Evolutionary conservation across 2,329 filamentous ascomycete genomes (phyloP), one percentile per base, ranked within the genome.

Genomic region (Ophiostoma montium): DNA sequence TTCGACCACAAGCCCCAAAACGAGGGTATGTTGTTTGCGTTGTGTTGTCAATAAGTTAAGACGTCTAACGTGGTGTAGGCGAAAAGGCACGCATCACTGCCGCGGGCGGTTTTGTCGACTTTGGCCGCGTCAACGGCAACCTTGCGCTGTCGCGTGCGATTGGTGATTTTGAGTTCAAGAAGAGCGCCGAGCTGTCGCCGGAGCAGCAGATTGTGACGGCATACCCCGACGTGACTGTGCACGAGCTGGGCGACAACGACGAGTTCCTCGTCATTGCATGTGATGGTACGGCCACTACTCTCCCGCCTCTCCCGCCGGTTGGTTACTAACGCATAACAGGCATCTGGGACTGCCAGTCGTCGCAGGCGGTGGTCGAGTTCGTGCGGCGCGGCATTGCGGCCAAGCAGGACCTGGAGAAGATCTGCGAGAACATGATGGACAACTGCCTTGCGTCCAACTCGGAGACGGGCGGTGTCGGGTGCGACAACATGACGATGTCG

Each of bases 341-440:
- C 66, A 98, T 98, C 66, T 98, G 92, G 92, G 92, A 98, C 68
- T 96, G 92, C 66, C 92, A 96, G 66, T 95, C 92, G 50, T 98
- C 92, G 42, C 92, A 98, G 71, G 86, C 90, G 35, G 92, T 98
- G 32, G 72, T 96, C 58, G 92, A 98, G 67, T 98, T 98, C 63
- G 92, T 96, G 56, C 80, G 92, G 64, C 84, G 92, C 62, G 92
- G 92, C 50, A 95, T 98, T 65, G 90, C 88, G 46, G 89, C 89
- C 47, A 95, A 95, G 72, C 92, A 98, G 69, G 85, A 94, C 46
- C 77, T 98, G 47, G 81, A 89, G 50, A 85, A 86, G 64, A 96
- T 98, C 61, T 96, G 90, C 67, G 92, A 98, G 70, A 98, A 98
- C 71, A 95, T 98, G 87, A 98, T 98, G 92, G 90, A 98, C 72